Evolutionary conservation across 2,329 filamentous ascomycete species (phyloP).

Genomic region (Sporothrix brunneoviolacea): DNA sequence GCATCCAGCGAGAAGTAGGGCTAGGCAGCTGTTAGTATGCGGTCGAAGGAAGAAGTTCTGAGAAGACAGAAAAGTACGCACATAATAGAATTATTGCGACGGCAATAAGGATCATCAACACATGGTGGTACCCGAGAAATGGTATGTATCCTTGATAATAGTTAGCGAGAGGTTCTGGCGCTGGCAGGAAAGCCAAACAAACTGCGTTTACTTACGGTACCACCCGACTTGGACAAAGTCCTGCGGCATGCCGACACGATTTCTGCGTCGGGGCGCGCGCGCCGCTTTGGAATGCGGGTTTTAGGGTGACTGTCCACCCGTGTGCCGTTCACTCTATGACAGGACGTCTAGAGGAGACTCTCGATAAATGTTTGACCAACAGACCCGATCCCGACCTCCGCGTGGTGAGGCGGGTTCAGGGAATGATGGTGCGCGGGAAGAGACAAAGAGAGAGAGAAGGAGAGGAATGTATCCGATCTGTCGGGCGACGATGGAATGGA

Average conservation of each 20-base stretch:
- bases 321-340: neutral
- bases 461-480: conserved; percentile 6
- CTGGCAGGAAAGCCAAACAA: neutral
- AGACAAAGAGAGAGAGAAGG: too few relatives aligned
- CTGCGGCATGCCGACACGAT: conserved; percentile 22
- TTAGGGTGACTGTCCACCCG: conserved; percentile 9
- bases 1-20: conserved; percentile 87
- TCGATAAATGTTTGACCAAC: neutral
- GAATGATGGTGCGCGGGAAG: too few relatives aligned
- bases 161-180: neutral
- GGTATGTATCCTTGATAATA: conserved; percentile 51
- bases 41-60: neutral
- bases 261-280: conserved; percentile 2
- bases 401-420: too few relatives aligned
- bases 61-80: conserved; percentile 42
- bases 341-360: neutral
- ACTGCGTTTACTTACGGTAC: conserved; percentile 36
- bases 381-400: too few relatives aligned
- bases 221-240: conserved; percentile 39
- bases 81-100: conserved; percentile 90
- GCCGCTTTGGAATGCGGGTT: conserved; percentile 9
- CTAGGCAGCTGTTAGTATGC: conserved; percentile 39
- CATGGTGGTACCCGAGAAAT: conserved; percentile 70
- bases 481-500: neutral
- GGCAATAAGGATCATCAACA: conserved; percentile 95